Evolutionary conservation across 306 rosid species (phyloP).

Genomic region (Trichosanthes truncata): DNA sequence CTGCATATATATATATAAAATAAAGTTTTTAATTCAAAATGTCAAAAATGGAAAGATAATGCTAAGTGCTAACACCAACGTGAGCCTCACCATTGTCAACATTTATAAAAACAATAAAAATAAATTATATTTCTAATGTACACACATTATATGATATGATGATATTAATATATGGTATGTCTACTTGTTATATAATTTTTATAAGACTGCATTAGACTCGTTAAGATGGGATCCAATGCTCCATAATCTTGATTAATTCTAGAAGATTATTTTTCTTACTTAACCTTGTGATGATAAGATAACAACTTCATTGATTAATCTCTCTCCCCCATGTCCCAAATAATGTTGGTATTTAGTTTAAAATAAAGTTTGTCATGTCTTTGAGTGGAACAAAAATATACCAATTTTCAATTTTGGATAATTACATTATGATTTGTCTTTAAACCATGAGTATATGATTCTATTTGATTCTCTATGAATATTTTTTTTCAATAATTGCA

Average conservation of each 20-base stretch:
- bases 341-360: neutral
- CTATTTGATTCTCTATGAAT: neutral
- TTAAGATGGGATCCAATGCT: slow-evolving; percentile 5
- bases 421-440: neutral
- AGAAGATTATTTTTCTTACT: neutral
- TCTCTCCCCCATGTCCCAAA: neutral
- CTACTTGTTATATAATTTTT: neutral
- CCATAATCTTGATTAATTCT: neutral
- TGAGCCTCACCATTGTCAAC: slow-evolving; percentile 7
- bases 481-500: neutral
- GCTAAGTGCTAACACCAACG: slow-evolving; percentile 2
- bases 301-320: neutral
- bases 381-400: neutral
- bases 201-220: neutral
- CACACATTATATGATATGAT: neutral
- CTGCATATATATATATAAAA: neutral
- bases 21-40: slow-evolving; percentile 5
- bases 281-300: neutral
- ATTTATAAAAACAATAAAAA: neutral
- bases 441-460: neutral
- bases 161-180: neutral
- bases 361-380: neutral
- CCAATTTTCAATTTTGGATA: neutral
- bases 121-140: neutral
- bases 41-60: slow-evolving; percentile 6